Conservation (phyloP, 495 filamentous ascomycete species). For the Paragyromitra xinjiangensis region DNA sequence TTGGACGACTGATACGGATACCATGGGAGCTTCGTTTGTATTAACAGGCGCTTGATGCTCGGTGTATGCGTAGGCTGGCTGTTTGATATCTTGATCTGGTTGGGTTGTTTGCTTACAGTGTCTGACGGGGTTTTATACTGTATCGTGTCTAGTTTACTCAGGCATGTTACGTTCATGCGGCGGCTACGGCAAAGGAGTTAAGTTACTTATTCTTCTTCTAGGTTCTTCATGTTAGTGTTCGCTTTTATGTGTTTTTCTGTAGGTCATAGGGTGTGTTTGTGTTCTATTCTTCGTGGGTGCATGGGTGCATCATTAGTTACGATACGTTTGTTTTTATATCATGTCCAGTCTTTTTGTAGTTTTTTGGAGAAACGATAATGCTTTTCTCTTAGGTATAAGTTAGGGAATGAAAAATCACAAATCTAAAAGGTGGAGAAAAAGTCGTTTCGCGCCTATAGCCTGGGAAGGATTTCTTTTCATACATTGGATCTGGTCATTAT, state of each 20-base stretch:
- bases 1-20: constrained; percentile 22
- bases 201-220: constrained; percentile 44
- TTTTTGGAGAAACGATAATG: constrained; percentile 47
- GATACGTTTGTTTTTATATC: constrained; percentile 46
- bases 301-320: constrained; percentile 47
- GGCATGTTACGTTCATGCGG: constrained; percentile 38
- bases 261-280: constrained; percentile 40
- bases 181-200: constrained; percentile 44
- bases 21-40: constrained; percentile 29
- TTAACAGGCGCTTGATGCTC: constrained; percentile 28
- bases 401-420: constrained; percentile 42
- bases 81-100: constrained; percentile 33
- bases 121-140: constrained; percentile 29
- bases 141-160: constrained; percentile 30
- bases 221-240: constrained; percentile 50
- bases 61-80: constrained; percentile 40
- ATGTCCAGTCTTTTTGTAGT: constrained; percentile 35
- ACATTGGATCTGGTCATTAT: constrained; percentile 1
- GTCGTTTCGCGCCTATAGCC: neutral
- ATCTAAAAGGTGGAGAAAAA: constrained; percentile 41
- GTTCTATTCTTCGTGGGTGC: constrained; percentile 28
- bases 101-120: constrained; percentile 32
- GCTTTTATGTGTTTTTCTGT: constrained; percentile 33
- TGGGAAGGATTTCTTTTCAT: constrained; percentile 13
- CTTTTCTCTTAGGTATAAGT: constrained; percentile 48